These are phyloP conservation scores for Colletotrichum truncatum DNA, from an alignment of 2,329 filamentous ascomycete species.

Conservation along the genomic window DNA sequence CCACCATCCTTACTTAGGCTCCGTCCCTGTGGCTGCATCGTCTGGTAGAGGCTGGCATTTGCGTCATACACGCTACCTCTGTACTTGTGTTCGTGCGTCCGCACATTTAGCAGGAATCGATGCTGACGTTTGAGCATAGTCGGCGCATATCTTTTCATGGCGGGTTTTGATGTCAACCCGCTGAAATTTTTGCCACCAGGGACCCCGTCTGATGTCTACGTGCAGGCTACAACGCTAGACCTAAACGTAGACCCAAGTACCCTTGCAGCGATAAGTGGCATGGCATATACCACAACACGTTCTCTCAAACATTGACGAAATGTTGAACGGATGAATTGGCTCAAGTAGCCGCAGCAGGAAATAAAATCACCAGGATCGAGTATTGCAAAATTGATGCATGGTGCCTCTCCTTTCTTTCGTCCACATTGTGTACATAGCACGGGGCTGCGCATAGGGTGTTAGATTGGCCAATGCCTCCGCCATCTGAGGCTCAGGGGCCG, in stretches of 20 bases:
- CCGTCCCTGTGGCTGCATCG: neutral
- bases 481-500: conserved; percentile 10
- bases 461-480: neutral
- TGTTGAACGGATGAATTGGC: conserved; percentile 1
- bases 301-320: neutral
- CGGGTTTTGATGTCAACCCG: conserved; percentile 13
- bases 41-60: conserved; percentile 7
- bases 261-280: neutral
- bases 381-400: neutral
- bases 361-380: neutral
- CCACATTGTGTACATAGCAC: neutral
- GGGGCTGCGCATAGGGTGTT: neutral
- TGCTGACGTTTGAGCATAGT: conserved; percentile 11
- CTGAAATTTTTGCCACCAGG: conserved; percentile 13
- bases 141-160: conserved; percentile 1
- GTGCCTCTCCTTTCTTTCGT: neutral
- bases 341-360: neutral
- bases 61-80: conserved; percentile 30
- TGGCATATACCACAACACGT: neutral
- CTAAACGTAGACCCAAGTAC: neutral
- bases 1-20: neutral
- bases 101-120: neutral
- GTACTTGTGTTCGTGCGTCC: neutral
- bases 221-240: neutral
- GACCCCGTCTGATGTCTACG: conserved; percentile 18